Conservation (phyloP, 306 rosid genomes). For the Ochetophila trinervis region DNA sequence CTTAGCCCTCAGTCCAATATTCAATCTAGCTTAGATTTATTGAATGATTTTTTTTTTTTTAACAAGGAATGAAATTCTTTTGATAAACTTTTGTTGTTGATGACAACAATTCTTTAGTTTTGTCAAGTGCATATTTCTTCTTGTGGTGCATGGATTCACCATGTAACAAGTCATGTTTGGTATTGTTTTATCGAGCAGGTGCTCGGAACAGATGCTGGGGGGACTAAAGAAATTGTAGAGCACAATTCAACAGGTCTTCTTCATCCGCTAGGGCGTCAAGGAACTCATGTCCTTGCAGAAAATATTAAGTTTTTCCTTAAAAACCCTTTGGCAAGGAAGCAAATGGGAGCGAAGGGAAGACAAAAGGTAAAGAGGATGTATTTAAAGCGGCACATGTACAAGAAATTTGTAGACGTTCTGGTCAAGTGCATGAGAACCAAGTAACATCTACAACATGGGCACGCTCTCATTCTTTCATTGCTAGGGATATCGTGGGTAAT, state of each 20-base stretch:
- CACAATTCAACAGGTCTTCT: constrained; percentile 76
- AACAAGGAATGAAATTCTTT: too few species aligned
- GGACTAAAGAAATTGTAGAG: constrained; percentile 85
- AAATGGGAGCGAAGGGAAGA: constrained; percentile 77
- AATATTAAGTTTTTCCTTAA: constrained; percentile 65
- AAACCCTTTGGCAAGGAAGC: constrained; percentile 46
- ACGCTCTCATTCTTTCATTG: constrained; percentile 40
- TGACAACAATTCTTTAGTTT: too few species aligned
- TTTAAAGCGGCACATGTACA: constrained; percentile 81
- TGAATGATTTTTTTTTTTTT: too few species aligned
- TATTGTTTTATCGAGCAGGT: constrained; percentile 48
- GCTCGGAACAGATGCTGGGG: constrained; percentile 88
- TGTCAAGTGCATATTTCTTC: neutral
- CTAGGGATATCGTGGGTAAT: constrained; percentile 20
- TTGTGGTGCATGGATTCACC: neutral
- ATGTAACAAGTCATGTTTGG: constrained; percentile 2
- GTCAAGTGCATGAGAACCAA: constrained; percentile 69
- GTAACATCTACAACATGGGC: constrained; percentile 17
- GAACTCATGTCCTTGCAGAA: constrained; percentile 49
- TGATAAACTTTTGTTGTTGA: too few species aligned
- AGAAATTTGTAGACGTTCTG: constrained; percentile 67
- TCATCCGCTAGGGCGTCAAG: constrained; percentile 64
- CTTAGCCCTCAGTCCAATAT: too few species aligned
- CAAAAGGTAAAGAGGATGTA: constrained; percentile 68
- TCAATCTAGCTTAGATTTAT: too few species aligned